Conservation (phyloP, 2,329 filamentous ascomycete species). For the Pseudogymnoascus sp. region DNA sequence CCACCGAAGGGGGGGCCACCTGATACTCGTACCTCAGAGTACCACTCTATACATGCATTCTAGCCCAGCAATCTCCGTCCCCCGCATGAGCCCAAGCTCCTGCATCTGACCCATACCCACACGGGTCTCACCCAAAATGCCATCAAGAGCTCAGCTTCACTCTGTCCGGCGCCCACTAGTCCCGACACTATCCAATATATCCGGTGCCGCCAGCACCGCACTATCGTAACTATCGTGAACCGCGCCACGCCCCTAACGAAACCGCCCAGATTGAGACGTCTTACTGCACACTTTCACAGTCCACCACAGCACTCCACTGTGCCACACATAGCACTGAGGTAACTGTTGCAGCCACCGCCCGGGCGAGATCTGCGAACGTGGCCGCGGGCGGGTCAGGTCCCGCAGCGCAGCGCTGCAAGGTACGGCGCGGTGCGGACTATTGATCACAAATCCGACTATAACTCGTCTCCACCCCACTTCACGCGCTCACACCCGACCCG, state of each 20-base stretch:
- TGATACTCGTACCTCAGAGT: constrained; percentile 1
- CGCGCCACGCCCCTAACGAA: constrained; percentile 1
- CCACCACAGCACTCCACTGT: not conserved
- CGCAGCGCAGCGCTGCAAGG: constrained; percentile 1
- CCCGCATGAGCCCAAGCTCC: constrained; percentile 2
- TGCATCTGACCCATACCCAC: constrained; percentile 1
- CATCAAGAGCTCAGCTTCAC: constrained; percentile 5
- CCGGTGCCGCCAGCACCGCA: not conserved
- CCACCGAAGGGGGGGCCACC: not conserved
- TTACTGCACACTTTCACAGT: not conserved
- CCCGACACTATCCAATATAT: constrained; percentile 2
- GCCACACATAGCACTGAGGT: not conserved
- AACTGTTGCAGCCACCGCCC: not conserved
- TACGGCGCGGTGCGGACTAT: constrained; percentile 5
- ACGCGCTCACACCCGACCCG: not conserved
- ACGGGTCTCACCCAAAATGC: constrained; percentile 4
- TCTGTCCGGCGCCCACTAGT: not conserved
- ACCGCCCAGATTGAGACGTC: not conserved
- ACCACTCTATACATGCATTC: not conserved
- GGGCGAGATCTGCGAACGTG: not conserved
- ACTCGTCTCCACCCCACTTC: not conserved
- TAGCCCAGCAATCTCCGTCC: constrained; percentile 5
- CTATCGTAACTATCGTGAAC: constrained; percentile 4
- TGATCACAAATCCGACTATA: not conserved
- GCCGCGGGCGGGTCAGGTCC: constrained; percentile 3